Evolutionary conservation across 495 filamentous ascomycete genomes (phyloP).

Genomic region (Aspergillus biplanus): DNA sequence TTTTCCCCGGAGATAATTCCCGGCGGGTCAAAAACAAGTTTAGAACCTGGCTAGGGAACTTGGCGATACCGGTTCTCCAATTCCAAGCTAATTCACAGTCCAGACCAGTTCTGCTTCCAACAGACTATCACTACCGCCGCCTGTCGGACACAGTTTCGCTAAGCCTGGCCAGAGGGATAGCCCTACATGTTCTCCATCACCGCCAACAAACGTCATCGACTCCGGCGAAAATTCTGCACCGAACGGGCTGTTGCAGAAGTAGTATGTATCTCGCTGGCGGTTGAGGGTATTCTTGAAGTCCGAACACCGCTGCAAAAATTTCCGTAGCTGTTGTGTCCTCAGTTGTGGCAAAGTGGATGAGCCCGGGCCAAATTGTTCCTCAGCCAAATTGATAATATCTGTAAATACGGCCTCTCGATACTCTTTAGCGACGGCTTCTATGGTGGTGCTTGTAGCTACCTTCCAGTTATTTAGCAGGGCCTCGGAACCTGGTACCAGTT

Average conservation of each 20-base stretch:
- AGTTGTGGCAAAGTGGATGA: neutral
- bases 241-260: neutral
- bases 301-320: constrained; percentile 3
- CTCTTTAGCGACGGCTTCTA: neutral
- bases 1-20: too few species aligned
- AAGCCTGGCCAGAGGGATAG: too few species aligned
- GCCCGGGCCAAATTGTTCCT: neutral
- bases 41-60: too few species aligned
- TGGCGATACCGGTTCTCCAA: too few species aligned
- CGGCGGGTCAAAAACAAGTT: too few species aligned
- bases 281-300: constrained; percentile 1
- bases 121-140: too few species aligned
- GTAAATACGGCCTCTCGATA: neutral
- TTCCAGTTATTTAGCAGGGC: neutral
- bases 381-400: neutral
- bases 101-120: too few species aligned
- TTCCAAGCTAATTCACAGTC: too few species aligned
- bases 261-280: neutral
- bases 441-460: constrained; percentile 3
- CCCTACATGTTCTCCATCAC: neutral
- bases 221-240: neutral
- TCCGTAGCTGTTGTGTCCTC: neutral
- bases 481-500: constrained; percentile 1
- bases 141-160: too few species aligned
- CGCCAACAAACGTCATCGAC: constrained; percentile 10